A percentile compares a stretch with the other conserved stretches of the same genome.
Conservation (phyloP, 2,329 filamentous ascomycete species). For the Corinectria fuckeliana region DNA sequence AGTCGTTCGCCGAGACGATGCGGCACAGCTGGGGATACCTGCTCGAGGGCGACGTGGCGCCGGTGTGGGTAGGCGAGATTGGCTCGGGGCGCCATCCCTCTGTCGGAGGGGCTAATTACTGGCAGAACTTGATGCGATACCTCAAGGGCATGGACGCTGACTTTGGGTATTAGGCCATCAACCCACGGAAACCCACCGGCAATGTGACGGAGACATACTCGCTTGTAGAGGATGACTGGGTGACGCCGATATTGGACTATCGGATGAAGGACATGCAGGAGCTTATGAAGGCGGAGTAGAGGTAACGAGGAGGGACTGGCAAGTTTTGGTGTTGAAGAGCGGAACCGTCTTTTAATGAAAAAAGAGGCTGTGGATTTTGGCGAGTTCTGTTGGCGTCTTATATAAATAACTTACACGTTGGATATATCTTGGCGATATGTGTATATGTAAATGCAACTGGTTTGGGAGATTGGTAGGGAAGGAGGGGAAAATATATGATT, state of each 20-base stretch:
- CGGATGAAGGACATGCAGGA: conserved; percentile 66
- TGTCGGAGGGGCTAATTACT: conserved; percentile 68
- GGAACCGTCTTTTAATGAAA: conserved; percentile 26
- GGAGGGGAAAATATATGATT: too few relatives aligned
- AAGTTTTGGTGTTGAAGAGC: conserved; percentile 2
- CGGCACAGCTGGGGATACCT: conserved; percentile 71
- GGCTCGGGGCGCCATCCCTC: conserved; percentile 62
- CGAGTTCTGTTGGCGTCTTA: conserved; percentile 1
- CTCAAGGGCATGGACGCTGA: conserved; percentile 65
- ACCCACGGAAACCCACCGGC: conserved; percentile 67
- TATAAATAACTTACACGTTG: not conserved
- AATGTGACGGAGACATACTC: conserved; percentile 66
- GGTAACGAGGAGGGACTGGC: not conserved
- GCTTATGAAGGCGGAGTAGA: conserved; percentile 49
- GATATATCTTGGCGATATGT: conserved; percentile 5
- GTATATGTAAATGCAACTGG: not conserved
- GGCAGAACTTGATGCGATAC: conserved; percentile 67
- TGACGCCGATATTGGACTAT: conserved; percentile 67
- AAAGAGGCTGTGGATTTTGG: not conserved
- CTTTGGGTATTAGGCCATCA: conserved; percentile 75
- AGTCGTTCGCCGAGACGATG: conserved; percentile 69
- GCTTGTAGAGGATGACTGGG: conserved; percentile 68
- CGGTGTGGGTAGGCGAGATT: conserved; percentile 74
- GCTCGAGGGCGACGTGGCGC: conserved; percentile 52
- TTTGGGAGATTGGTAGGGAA: not conserved